These are phyloP conservation scores for Acmispon strigosus DNA, from an alignment of 306 rosid genomes.

Conservation along the genomic window DNA sequence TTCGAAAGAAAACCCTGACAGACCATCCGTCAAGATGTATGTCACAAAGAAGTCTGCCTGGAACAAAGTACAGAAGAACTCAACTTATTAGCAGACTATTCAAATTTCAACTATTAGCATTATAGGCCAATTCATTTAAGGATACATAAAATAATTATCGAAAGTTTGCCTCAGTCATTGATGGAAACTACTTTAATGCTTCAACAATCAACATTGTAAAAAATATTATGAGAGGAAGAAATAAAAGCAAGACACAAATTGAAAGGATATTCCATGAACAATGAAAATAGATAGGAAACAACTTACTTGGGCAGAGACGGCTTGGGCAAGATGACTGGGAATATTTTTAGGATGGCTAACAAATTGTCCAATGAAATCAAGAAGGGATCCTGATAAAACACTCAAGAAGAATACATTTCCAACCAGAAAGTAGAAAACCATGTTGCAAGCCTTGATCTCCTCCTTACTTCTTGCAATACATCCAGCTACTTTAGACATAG, in stretches of 20 bases:
- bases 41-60: constrained; percentile 97
- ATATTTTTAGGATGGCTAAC: constrained; percentile 52
- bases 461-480: constrained; percentile 75
- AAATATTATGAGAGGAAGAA: neutral
- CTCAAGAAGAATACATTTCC: constrained; percentile 90
- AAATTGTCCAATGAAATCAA: constrained; percentile 71
- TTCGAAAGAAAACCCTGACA: constrained; percentile 90
- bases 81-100: neutral
- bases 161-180: neutral
- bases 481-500: constrained; percentile 81
- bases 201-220: neutral
- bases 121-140: neutral
- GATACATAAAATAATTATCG: neutral
- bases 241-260: neutral
- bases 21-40: constrained; percentile 77
- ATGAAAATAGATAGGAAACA: constrained; percentile 15
- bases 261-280: neutral
- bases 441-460: constrained; percentile 90
- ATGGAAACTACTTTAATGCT: neutral
- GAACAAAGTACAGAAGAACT: constrained; percentile 9
- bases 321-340: constrained; percentile 69
- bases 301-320: constrained; percentile 81
- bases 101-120: constrained; percentile 3
- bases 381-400: constrained; percentile 82
- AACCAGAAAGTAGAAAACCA: constrained; percentile 87